Percentiles rank a stretch among this genome's conserved stretches.
Evolutionary conservation across 495 filamentous ascomycete genomes (phyloP).

Genomic region (Xylaria longipes): DNA sequence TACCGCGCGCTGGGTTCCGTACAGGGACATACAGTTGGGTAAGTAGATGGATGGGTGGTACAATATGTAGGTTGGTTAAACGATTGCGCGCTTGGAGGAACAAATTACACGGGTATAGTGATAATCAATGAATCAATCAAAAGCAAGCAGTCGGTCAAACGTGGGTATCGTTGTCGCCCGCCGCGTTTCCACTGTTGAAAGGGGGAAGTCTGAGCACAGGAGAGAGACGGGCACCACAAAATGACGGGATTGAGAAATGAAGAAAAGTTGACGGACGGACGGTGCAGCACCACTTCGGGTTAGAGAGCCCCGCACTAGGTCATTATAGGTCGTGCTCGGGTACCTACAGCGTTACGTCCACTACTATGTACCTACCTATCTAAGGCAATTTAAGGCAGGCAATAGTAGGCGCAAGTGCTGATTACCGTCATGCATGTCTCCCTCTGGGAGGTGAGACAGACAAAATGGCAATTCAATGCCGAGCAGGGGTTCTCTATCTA

Average conservation of each 20-base stretch:
- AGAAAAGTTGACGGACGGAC: constrained; percentile 22
- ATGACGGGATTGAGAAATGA: constrained; percentile 1
- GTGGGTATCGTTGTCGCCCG: constrained; percentile 6
- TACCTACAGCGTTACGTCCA: constrained; percentile 6
- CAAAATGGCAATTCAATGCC: background rate
- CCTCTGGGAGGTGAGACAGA: no score
- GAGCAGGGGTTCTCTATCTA: background rate
- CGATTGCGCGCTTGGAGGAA: background rate
- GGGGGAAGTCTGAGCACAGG: constrained; percentile 11
- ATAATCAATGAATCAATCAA: constrained; percentile 2
- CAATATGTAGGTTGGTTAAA: background rate
- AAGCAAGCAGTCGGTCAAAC: background rate
- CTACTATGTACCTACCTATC: no score
- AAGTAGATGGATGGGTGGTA: background rate
- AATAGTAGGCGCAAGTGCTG: background rate
- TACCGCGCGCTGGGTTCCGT: background rate
- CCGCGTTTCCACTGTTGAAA: constrained; percentile 19
- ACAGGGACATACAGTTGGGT: constrained; percentile 7
- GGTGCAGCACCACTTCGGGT: constrained; percentile 11
- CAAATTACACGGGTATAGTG: background rate
- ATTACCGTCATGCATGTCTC: background rate
- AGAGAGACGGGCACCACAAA: constrained; percentile 3
- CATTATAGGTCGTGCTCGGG: background rate
- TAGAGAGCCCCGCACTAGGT: constrained; percentile 19
- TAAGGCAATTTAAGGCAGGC: background rate